Conservation (phyloP, 2,329 filamentous ascomycete genomes). For the Phymatotrichopsis omnivora region DNA sequence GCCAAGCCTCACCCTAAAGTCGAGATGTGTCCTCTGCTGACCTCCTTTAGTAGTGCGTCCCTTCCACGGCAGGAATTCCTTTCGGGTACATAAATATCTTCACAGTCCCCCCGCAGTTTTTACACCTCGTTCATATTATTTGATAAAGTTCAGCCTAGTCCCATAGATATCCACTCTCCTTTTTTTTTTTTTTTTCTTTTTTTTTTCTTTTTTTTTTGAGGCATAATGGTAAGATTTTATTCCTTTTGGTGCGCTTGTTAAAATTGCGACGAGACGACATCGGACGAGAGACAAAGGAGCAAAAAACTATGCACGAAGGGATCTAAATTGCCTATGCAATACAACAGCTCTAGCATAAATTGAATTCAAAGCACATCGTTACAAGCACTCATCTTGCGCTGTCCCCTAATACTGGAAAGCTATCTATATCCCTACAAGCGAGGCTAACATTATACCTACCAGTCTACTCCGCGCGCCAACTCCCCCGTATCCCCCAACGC, state of each 20-base stretch:
- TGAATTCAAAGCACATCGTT: background rate
- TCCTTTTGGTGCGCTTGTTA: background rate
- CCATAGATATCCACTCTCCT: background rate
- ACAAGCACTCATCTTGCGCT: background rate
- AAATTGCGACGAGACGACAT: background rate
- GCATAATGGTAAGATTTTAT: background rate
- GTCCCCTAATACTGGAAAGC: background rate
- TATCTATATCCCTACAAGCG: background rate
- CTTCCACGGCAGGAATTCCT: background rate
- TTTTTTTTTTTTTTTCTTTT: background rate
- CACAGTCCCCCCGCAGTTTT: background rate
- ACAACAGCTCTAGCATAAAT: no score
- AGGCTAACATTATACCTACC: constrained; percentile 18
- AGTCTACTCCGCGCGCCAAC: constrained; percentile 32
- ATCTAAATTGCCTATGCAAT: no score
- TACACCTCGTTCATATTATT: background rate
- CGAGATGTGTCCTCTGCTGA: constrained; percentile 25
- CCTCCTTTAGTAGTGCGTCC: background rate
- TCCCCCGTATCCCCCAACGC: constrained; percentile 47
- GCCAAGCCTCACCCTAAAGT: constrained; percentile 13
- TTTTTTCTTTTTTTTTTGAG: background rate
- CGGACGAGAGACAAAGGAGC: background rate
- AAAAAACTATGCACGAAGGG: constrained; percentile 3
- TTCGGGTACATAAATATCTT: background rate
- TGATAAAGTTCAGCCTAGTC: background rate